phyloP scores from a whole-genome alignment of 305 asterid genomes.

The Fraxinus greggii region DNA sequence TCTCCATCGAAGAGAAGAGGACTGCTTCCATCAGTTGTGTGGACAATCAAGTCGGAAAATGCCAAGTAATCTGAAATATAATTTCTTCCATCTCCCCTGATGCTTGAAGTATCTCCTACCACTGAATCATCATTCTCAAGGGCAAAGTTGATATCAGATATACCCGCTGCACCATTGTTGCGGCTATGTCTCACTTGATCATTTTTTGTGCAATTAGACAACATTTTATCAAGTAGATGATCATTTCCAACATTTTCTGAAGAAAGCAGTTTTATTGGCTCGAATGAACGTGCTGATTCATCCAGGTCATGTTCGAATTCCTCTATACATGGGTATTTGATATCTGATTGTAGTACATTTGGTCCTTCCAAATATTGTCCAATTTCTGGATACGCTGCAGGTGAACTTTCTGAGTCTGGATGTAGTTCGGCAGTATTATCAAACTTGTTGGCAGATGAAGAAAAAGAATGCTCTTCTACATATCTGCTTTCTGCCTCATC shows the following conservation, averaged over 20 bases:
- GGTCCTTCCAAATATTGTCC: neutral
- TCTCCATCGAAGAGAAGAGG: slow-evolving; percentile 50
- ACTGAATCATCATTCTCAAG: slow-evolving; percentile 37
- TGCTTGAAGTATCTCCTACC: slow-evolving; percentile 49
- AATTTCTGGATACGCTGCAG: slow-evolving; percentile 25
- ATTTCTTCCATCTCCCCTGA: slow-evolving; percentile 39
- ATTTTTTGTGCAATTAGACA: slow-evolving; percentile 14
- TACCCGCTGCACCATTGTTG: slow-evolving; percentile 22
- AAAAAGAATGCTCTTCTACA: slow-evolving; percentile 46
- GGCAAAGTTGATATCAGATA: slow-evolving; percentile 26
- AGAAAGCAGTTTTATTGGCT: slow-evolving; percentile 13
- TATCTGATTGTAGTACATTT: slow-evolving; percentile 20
- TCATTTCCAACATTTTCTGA: slow-evolving; percentile 14
- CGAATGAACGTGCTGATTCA: neutral
- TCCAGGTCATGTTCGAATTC: neutral
- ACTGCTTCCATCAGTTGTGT: slow-evolving; percentile 44
- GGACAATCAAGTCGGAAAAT: slow-evolving; percentile 78
- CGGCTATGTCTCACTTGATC: slow-evolving; percentile 15
- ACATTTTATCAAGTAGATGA: slow-evolving; percentile 8
- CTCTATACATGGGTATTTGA: neutral
- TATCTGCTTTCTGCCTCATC: slow-evolving; percentile 89
- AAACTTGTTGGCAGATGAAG: slow-evolving; percentile 32
- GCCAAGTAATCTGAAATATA: slow-evolving; percentile 72
- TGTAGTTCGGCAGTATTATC: slow-evolving; percentile 33
- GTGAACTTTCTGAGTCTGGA: slow-evolving; percentile 40